Percentiles rank a stretch among this genome's conserved stretches.
phyloP scores from a whole-genome alignment of 306 rosid species.

The Biancaea sappan region DNA sequence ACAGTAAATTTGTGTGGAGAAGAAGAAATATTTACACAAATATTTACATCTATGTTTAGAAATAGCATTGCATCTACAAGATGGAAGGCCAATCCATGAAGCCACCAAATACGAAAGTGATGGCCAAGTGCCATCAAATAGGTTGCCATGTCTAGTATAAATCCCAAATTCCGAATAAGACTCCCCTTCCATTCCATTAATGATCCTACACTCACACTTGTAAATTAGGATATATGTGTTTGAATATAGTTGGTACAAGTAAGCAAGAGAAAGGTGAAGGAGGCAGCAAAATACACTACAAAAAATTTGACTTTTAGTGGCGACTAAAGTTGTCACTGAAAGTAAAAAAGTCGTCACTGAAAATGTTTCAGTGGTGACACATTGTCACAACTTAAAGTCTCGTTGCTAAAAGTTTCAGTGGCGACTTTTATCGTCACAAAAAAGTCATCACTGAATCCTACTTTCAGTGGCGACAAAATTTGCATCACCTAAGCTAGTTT shows the following conservation, averaged over 20 bases:
- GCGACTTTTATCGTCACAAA: too few relatives aligned
- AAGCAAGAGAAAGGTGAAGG: not conserved
- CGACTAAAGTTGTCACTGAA: too few relatives aligned
- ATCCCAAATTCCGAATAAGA: slow-evolving; percentile 88
- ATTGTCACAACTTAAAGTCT: too few relatives aligned
- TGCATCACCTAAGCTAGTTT: too few relatives aligned
- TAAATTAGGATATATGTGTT: slow-evolving; percentile 31
- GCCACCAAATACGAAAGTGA: slow-evolving; percentile 92
- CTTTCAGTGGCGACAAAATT: too few relatives aligned
- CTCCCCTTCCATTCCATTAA: slow-evolving; percentile 87
- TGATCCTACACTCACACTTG: slow-evolving; percentile 63
- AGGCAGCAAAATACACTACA: not conserved
- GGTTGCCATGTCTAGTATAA: slow-evolving; percentile 88
- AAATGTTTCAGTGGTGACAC: too few relatives aligned
- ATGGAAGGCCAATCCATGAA: slow-evolving; percentile 98
- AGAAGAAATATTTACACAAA: slow-evolving; percentile 40
- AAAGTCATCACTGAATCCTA: too few relatives aligned
- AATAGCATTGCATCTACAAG: slow-evolving; percentile 90
- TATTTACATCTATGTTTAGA: slow-evolving; percentile 81
- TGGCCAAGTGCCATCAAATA: slow-evolving; percentile 93
- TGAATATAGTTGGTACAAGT: not conserved
- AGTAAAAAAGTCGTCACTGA: too few relatives aligned
- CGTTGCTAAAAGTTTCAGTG: too few relatives aligned
- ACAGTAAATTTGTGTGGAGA: slow-evolving; percentile 20
- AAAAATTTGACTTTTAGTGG: too few relatives aligned